Conservation (phyloP, 805 yeast species). For the Jamesozyma piceae region DNA sequence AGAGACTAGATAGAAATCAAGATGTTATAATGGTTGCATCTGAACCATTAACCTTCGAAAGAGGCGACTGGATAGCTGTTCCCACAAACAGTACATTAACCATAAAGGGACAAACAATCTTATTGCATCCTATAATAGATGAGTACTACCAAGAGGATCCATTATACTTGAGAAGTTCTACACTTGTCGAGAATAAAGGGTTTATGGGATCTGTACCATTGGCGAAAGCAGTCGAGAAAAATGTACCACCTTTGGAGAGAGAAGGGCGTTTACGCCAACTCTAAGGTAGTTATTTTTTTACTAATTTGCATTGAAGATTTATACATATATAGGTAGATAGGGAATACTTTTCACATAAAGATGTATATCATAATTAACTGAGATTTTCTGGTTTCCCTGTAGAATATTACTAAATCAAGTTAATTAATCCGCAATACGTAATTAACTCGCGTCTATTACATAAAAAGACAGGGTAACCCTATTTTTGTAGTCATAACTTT, state of each 20-base stretch:
- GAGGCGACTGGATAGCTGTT: constrained; percentile 95
- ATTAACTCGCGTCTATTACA: too few relatives aligned
- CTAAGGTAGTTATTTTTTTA: too few relatives aligned
- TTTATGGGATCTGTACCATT: constrained; percentile 86
- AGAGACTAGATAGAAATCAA: constrained; percentile 83
- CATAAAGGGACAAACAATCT: constrained; percentile 73
- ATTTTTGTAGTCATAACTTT: too few relatives aligned
- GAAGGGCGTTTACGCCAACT: constrained; percentile 49
- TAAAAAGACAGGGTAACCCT: too few relatives aligned
- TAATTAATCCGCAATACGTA: too few relatives aligned
- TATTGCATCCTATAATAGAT: constrained; percentile 84
- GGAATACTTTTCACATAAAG: not conserved
- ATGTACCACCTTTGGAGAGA: constrained; percentile 70
- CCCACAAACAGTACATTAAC: constrained; percentile 86
- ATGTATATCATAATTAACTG: too few relatives aligned
- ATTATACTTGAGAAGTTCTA: constrained; percentile 57
- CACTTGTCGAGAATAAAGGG: constrained; percentile 83
- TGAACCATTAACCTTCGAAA: constrained; percentile 91
- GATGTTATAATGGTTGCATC: constrained; percentile 95
- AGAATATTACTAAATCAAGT: too few relatives aligned
- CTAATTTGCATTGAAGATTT: too few relatives aligned
- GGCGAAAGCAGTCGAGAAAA: constrained; percentile 39
- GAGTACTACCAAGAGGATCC: constrained; percentile 77
- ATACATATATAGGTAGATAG: not conserved
- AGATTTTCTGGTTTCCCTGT: too few relatives aligned